phyloP scores from a whole-genome alignment of 768 basidiomycete species.

The Lenzites betulinus region DNA sequence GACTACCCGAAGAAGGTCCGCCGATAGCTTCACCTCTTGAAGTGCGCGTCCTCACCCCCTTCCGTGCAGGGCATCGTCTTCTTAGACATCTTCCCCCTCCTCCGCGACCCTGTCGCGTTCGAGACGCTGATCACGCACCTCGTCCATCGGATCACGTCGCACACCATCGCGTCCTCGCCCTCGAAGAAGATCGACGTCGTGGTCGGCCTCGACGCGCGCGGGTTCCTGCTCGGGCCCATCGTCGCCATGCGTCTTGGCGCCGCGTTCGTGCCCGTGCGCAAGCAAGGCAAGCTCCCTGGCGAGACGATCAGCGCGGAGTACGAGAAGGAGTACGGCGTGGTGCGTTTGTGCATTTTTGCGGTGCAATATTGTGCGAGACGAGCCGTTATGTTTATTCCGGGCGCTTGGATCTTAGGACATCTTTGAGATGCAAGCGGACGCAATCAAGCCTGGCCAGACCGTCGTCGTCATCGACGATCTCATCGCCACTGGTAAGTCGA shows the following conservation, averaged over 20 bases:
- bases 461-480: constrained; percentile 93
- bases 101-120: constrained; percentile 82
- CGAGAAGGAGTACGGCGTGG: constrained; percentile 92
- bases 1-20: constrained; percentile 92
- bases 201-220: constrained; percentile 94
- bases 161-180: constrained; percentile 63
- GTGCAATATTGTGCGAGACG: neutral
- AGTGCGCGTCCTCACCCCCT: neutral
- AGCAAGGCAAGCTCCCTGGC: constrained; percentile 94
- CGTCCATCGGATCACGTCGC: constrained; percentile 79
- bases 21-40: neutral
- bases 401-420: constrained; percentile 56
- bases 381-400: neutral
- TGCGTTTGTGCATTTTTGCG: constrained; percentile 39
- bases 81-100: constrained; percentile 92
- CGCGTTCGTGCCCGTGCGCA: constrained; percentile 94
- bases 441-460: constrained; percentile 78
- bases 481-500: constrained; percentile 84
- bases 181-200: constrained; percentile 83
- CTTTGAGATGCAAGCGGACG: constrained; percentile 94
- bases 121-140: constrained; percentile 92
- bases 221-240: constrained; percentile 92
- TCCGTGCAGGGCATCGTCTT: constrained; percentile 78
- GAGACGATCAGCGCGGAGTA: constrained; percentile 72
- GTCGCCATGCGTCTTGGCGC: constrained; percentile 89